Base-by-base conservation (phyloP, 2,329 filamentous ascomycete genomes). In the Akanthomyces lecanii region DNA sequence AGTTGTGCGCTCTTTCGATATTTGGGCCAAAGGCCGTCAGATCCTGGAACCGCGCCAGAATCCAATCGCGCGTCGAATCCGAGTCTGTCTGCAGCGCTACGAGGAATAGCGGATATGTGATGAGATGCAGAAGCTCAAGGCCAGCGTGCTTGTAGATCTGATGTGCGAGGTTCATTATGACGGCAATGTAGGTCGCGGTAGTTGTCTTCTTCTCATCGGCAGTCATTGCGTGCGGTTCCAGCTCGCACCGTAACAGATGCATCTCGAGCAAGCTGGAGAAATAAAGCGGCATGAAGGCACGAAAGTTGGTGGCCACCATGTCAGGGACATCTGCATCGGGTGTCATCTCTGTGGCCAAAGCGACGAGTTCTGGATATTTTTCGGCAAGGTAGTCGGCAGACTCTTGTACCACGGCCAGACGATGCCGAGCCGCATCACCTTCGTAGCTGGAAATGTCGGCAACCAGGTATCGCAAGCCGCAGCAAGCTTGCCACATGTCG, bases 31-130 rank as follows among this genome's bases (percentile, higher is more conserved):
- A 74, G 6, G 66, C 66, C 36, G 68, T 69, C 38, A 75, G 70
- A 11, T 60, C 64, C 10, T 71, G 66, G 25, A 74, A 74, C 1
- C 73, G 68, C 10, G 69, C 68, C 14, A 76, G 57, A 18, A 75
- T 70, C 71, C 74, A 77, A 10, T 72, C 70, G 5, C 71, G 72
- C 30, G 76, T 71, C 5, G 73, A 63, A 4, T 68, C 64, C 28
- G 73, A 70, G 12, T 74, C 69, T 5, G 74, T 75, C 64, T 76
- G 73, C 7, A 77, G 65, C 7, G 70, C 73, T 5, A 70, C 74
- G n/a, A 74, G 68, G 61, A 76, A 74, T 6, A 76, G 65, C 5
- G 73, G 72, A 71, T 73, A 75, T 0, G 73, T 71, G 18, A 75
- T 67, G 42, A 72, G 68, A 6, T 71, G 63, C 53, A 75, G 69